Evolutionary conservation across 164 flowering plant species (phyloP).

Genomic region (Magnolia officinalis): DNA sequence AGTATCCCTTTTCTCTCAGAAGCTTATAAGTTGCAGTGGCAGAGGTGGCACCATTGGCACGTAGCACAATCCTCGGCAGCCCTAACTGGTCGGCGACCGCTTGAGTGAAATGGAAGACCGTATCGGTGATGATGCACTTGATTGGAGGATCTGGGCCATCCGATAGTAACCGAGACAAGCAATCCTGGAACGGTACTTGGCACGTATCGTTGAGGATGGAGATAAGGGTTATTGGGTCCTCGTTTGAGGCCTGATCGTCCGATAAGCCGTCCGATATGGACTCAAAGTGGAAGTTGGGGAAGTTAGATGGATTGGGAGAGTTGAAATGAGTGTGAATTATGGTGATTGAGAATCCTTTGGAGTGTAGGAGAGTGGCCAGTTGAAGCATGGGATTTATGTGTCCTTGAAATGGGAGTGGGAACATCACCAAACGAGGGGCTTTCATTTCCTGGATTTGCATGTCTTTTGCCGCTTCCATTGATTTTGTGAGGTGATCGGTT

Average conservation of each 20-base stretch:
- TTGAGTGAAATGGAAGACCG: slow-evolving; percentile 20
- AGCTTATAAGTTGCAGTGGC: background rate
- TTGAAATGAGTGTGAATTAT: slow-evolving; percentile 40
- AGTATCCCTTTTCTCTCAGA: background rate
- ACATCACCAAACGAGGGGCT: background rate
- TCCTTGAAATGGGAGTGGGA: background rate
- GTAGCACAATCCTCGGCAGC: slow-evolving; percentile 27
- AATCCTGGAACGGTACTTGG: slow-evolving; percentile 15
- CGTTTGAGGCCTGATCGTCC: background rate
- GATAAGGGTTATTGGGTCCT: slow-evolving; percentile 8
- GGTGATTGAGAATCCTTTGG: slow-evolving; percentile 44
- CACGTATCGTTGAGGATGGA: slow-evolving; percentile 25
- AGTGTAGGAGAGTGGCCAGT: slow-evolving; percentile 36
- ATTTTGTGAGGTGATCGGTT: background rate
- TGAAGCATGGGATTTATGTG: slow-evolving; percentile 54
- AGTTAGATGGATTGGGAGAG: slow-evolving; percentile 22
- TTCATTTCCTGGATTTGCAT: background rate
- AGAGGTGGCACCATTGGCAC: slow-evolving; percentile 16
- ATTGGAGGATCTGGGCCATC: background rate
- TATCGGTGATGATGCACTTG: slow-evolving; percentile 31
- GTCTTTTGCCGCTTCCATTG: background rate
- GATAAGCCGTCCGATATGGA: slow-evolving; percentile 19
- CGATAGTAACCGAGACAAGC: slow-evolving; percentile 15
- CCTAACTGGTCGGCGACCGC: slow-evolving; percentile 22
- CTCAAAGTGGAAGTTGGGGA: slow-evolving; percentile 30